Percentiles rank a stretch among this genome's conserved stretches.
Evolutionary conservation across 768 basidiomycete genomes (phyloP).

Genomic region (Leccinum subtestaceum): DNA sequence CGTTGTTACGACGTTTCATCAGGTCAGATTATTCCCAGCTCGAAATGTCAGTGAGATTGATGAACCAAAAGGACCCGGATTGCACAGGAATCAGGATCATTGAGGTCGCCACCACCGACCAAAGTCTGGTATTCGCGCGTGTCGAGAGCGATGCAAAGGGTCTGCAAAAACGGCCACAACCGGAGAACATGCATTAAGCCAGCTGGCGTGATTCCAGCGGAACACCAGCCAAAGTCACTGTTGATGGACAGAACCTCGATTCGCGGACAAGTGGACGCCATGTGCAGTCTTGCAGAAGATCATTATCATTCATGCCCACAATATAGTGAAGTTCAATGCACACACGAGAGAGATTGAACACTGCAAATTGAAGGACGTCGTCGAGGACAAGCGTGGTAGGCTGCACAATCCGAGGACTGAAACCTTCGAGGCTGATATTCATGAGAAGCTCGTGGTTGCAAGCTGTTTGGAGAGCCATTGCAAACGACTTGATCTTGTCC

Average conservation of each 20-base stretch:
- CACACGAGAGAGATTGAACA: not conserved
- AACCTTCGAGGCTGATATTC: too few species aligned
- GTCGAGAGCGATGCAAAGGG: too few species aligned
- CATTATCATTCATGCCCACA: not conserved
- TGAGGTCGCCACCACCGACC: too few species aligned
- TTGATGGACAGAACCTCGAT: not conserved
- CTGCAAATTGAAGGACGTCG: not conserved
- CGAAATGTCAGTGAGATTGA: not conserved
- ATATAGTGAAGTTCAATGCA: not conserved
- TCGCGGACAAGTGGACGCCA: not conserved
- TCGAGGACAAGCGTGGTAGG: not conserved
- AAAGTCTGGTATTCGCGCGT: too few species aligned
- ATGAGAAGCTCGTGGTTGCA: not conserved
- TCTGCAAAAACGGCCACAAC: too few species aligned
- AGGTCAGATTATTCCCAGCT: not conserved
- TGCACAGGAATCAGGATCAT: too few species aligned
- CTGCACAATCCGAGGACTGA: not conserved
- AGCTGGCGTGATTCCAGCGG: too few species aligned
- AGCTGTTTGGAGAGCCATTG: not conserved
- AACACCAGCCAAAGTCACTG: too few species aligned
- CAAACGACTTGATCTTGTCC: not conserved
- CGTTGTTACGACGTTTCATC: not conserved
- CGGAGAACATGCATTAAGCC: too few species aligned
- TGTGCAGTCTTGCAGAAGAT: not conserved
- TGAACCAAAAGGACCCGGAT: not conserved